Percentiles rank a stretch among this genome's conserved stretches.
Evolutionary conservation across 345 rosid species (phyloP).

Genomic region (Stellera chamaejasme): DNA sequence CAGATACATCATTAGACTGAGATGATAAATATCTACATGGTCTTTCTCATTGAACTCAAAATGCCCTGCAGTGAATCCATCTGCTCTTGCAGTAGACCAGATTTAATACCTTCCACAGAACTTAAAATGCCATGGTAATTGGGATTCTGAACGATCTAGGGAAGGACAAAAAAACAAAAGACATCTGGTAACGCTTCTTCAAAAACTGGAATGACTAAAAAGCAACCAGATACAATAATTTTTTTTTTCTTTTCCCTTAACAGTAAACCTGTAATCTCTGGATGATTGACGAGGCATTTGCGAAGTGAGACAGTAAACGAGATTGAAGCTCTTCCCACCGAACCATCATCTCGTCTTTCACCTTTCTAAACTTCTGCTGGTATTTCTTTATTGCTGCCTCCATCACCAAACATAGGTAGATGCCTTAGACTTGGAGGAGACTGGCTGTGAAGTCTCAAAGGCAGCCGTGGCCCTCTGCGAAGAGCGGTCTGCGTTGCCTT

Average conservation of each 20-base stretch:
- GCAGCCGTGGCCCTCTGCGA: too few species aligned
- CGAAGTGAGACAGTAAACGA: conserved; percentile 46
- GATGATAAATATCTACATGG: conserved; percentile 31
- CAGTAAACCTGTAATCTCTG: conserved; percentile 47
- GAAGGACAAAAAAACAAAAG: neutral
- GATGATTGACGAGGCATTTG: conserved; percentile 62
- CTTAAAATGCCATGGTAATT: conserved; percentile 49
- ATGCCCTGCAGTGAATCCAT: conserved; percentile 52
- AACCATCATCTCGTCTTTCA: conserved; percentile 42
- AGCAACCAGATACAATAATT: neutral
- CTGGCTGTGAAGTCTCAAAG: too few species aligned
- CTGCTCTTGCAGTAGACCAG: conserved; percentile 54
- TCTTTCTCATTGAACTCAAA: conserved; percentile 48
- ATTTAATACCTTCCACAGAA: conserved; percentile 40
- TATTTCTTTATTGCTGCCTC: conserved; percentile 60
- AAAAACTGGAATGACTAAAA: neutral
- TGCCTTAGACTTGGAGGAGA: too few species aligned
- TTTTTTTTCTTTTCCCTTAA: neutral
- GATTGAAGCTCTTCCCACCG: conserved; percentile 67
- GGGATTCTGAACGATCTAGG: conserved; percentile 42
- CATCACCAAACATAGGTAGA: conserved; percentile 28
- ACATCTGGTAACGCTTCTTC: neutral
- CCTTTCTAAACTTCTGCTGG: conserved; percentile 55
- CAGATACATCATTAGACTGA: neutral
- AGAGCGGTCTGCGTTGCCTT: too few species aligned